Evolutionary conservation across 73 alveolate species (phyloP).

Genomic region (Paramecium primaurelia): DNA sequence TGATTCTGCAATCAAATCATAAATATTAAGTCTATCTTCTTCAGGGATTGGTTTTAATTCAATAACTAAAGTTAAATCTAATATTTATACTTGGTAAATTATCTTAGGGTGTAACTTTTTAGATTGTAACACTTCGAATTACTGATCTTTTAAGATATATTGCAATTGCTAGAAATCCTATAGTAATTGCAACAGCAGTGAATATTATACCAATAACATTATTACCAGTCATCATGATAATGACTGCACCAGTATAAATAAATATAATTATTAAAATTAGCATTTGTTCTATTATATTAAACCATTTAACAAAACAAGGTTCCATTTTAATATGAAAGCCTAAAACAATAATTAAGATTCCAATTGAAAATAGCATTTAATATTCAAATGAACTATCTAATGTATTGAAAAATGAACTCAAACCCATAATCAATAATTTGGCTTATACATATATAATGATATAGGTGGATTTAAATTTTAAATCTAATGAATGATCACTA

Average conservation of each 20-base stretch:
- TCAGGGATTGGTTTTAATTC: neutral
- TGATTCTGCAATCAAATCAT: neutral
- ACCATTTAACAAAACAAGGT: slow-evolving; percentile 16
- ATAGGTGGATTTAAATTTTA: slow-evolving; percentile 6
- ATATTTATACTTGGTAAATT: neutral
- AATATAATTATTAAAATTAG: neutral
- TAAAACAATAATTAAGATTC: neutral
- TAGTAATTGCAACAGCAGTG: neutral
- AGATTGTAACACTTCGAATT: neutral
- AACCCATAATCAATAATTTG: slow-evolving; percentile 1
- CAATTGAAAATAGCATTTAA: neutral
- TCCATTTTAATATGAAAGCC: neutral
- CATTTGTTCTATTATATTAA: neutral
- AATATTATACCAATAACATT: neutral
- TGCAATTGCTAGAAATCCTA: neutral
- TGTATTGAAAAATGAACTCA: neutral
- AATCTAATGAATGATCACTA: slow-evolving; percentile 20
- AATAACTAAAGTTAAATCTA: neutral
- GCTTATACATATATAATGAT: neutral
- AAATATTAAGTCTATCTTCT: neutral
- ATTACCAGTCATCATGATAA: neutral
- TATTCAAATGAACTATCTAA: neutral
- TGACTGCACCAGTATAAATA: slow-evolving; percentile 15
- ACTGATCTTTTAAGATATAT: neutral
- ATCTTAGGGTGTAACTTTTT: neutral